Evolutionary conservation across 441 rosid species (phyloP).

Genomic region (Daphne laureola): DNA sequence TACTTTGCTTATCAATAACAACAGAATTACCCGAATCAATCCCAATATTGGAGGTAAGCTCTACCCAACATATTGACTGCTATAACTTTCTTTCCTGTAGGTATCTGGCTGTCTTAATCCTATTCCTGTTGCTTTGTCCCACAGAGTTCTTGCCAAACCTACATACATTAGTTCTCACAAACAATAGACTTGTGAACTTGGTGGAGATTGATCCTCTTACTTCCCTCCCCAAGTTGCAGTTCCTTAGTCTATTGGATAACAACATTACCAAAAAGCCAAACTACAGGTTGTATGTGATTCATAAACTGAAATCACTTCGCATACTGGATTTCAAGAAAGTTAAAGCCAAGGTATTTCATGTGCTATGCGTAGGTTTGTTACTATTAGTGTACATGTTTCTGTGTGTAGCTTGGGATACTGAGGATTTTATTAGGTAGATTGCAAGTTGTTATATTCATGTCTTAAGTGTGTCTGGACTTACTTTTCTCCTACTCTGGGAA

Average conservation of each 20-base stretch:
- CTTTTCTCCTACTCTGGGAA: too few relatives aligned
- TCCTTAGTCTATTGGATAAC: slow-evolving; percentile 86
- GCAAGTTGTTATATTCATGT: too few relatives aligned
- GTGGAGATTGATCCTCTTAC: slow-evolving; percentile 93
- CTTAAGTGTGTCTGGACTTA: too few relatives aligned
- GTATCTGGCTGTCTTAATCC: neutral
- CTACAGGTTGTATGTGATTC: slow-evolving; percentile 84
- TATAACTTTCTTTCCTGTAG: slow-evolving; percentile 1
- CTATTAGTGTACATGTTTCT: too few relatives aligned
- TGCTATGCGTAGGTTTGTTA: too few relatives aligned
- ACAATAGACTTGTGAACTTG: slow-evolving; percentile 95
- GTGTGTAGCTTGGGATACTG: too few relatives aligned
- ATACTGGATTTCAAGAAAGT: slow-evolving; percentile 94
- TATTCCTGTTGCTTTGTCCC: slow-evolving; percentile 13
- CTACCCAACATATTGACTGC: neutral
- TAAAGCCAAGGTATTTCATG: slow-evolving; percentile 62
- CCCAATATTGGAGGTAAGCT: slow-evolving; percentile 78
- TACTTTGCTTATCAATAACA: slow-evolving; percentile 78
- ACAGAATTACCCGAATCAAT: slow-evolving; percentile 85
- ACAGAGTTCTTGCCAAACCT: slow-evolving; percentile 87
- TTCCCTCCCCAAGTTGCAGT: slow-evolving; percentile 79
- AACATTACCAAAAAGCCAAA: slow-evolving; percentile 84
- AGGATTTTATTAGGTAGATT: too few relatives aligned
- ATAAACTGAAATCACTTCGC: slow-evolving; percentile 75
- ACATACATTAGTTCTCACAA: slow-evolving; percentile 81